Evolutionary conservation across 768 basidiomycete genomes (phyloP), one percentile per base, ranked within the genome.

Genomic region (Xerocomellus chrysenteron): DNA sequence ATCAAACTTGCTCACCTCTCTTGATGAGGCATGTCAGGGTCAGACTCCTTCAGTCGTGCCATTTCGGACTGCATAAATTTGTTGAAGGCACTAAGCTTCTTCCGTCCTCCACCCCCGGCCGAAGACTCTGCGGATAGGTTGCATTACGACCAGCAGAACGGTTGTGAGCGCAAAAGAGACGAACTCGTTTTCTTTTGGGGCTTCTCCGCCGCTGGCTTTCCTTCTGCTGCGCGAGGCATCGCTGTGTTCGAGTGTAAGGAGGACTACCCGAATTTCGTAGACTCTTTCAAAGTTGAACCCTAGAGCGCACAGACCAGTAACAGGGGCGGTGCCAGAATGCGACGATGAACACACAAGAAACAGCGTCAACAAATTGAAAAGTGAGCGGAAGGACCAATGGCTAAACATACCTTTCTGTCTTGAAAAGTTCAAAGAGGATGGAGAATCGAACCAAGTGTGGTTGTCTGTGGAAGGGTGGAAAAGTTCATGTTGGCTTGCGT

Each of bases 21-120:
- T 68, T 83, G 83, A 73, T 91, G 90, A 33, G 79, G 65, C 65
- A 90, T 81, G 52, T 86, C 81, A 33, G 90, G 90, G 60, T 90
- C 80, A 17, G 82, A 76, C 64, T 87, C 86, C 77, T 88, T 91
- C 70, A 92, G 78, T 55, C 87, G 85, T 35, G 85, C 84, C 79
- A 91, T 84, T 70, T 91, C 89, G 21, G 80, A 75, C 79, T 89
- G 83, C 87, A 90, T 77, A 70, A 87, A 92, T 70, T 86, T 88
- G 70, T 92, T 92, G 74, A 88, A 92, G 14, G 82, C 80, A 36
- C 84, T 85, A 46, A 89, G 75, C 70, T 82, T 82, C 70, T 80
- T 89, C 70, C 78, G 81, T 66, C 74, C 74, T 19, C 81, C 79
- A 17, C 74, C 73, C 37, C 74, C 75, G 33, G 78, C 76, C 36